Evolutionary conservation across 2,329 filamentous ascomycete species (phyloP), one percentile per base, ranked within the genome.

Genomic region (Karstenula rhodostoma): DNA sequence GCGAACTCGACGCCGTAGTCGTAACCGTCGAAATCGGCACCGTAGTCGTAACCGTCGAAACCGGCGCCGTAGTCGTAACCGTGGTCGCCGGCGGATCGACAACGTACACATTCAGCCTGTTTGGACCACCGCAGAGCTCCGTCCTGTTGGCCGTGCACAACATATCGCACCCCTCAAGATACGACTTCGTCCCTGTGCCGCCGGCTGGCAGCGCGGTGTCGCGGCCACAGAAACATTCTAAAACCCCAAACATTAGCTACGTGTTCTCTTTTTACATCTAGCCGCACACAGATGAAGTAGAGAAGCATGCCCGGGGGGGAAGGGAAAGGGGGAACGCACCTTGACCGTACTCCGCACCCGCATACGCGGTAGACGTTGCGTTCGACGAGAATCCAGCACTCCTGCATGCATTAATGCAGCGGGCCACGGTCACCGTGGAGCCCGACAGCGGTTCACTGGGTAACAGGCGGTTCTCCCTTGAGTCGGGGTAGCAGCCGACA

Each of bases 211-310:
- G 32, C 1, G 7, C 43, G 8, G 48, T 29, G 8, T 37, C 23
- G 29, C 27, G 13, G 12, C 50, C 50, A 33, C 57, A 59, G 57
- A 49, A 59, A n/a, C 57, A 59, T 50, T 55, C 56, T 49, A 15
- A 1, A 13, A 32, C 12, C 15, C 1, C 7, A n/a, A n/a, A n/a
- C 13, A 12, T 47, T n/a, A 47, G 13, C 25, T 23, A 25, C 17
- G 23, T 17, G 13, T 12, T 7, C 4, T 7, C 12, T 44, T n/a
- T 25, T 2, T 12, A 25, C 9, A 23, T 8, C 17, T 8, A 37
- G n/a, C n/a, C n/a, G n/a, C n/a, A n/a, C n/a, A n/a, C n/a, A n/a
- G n/a, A n/a, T n/a, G n/a, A n/a, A n/a, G n/a, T n/a, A n/a, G 29
- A 32, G 29, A 5, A 9, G 29, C 7, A 32, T 32, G 29, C 4